These are phyloP conservation scores for Singerocomus rubriflavus DNA, from an alignment of 1,284 basidiomycete species.

Conservation along the genomic window DNA sequence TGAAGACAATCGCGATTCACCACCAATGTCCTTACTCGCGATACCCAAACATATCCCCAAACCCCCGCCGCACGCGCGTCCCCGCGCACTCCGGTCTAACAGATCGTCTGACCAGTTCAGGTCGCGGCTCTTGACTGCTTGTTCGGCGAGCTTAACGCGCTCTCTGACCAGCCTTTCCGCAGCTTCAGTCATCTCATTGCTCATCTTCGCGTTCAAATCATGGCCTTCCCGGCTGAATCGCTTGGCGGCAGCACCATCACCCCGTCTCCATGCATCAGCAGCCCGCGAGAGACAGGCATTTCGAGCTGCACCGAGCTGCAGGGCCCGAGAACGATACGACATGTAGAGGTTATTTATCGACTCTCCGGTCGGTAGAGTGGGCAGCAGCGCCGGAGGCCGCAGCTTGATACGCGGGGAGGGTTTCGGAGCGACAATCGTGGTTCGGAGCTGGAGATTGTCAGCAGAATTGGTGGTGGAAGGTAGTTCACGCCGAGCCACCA, in stretches of 20 bases:
- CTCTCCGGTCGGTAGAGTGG: slow-evolving; percentile 84
- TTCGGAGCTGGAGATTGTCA: slow-evolving; percentile 61
- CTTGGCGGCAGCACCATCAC: slow-evolving; percentile 93
- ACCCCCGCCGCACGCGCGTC: slow-evolving; percentile 76
- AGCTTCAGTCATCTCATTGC: slow-evolving; percentile 76
- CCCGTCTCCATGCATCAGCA: slow-evolving; percentile 91
- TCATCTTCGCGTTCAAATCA: slow-evolving; percentile 88
- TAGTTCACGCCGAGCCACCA: slow-evolving; percentile 51
- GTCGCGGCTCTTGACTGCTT: slow-evolving; percentile 70
- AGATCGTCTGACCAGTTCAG: slow-evolving; percentile 80
- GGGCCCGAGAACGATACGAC: slow-evolving; percentile 78
- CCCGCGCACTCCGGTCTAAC: slow-evolving; percentile 71
- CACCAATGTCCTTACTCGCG: slow-evolving; percentile 53
- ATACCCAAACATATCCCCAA: slow-evolving; percentile 86
- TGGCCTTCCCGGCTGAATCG: slow-evolving; percentile 92
- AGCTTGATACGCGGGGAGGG: slow-evolving; percentile 82
- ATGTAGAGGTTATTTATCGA: slow-evolving; percentile 81
- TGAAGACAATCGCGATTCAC: slow-evolving; percentile 56
- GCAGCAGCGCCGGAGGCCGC: slow-evolving; percentile 78
- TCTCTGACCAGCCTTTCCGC: slow-evolving; percentile 80
- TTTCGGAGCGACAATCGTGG: slow-evolving; percentile 75
- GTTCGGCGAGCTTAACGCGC: slow-evolving; percentile 71
- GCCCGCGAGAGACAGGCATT: slow-evolving; percentile 95
- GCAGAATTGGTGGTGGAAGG: slow-evolving; percentile 49
- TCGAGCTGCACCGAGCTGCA: slow-evolving; percentile 88